A percentile compares a stretch with the other conserved stretches of the same genome.
Conservation (phyloP, 306 rosid genomes). For the Boehmeria nivea region DNA sequence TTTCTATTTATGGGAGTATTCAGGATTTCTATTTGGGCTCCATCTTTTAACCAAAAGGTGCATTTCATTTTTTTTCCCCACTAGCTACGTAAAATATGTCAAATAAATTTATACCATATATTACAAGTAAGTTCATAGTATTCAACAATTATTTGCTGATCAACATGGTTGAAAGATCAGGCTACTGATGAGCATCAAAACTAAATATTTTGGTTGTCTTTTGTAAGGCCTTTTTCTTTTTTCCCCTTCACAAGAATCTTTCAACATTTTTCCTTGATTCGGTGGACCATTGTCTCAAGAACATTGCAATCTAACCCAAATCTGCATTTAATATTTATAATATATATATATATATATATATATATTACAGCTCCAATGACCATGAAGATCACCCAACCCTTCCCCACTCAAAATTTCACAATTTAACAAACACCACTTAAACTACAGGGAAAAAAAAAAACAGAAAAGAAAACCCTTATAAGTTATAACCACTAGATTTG, state of each 20-base stretch:
- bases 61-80: no score
- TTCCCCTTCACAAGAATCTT: neutral
- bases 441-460: neutral
- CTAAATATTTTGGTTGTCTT: conserved; percentile 7
- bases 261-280: conserved; percentile 7
- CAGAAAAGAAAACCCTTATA: no score
- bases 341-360: neutral
- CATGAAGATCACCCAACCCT: neutral
- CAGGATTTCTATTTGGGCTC: no score
- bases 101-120: neutral
- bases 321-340: neutral
- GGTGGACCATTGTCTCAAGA: conserved; percentile 23
- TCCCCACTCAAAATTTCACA: neutral
- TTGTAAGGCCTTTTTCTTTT: neutral
- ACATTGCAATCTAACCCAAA: conserved; percentile 6
- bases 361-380: no score
- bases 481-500: no score
- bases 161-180: no score
- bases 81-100: neutral
- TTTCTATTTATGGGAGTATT: no score
- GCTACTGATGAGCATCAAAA: no score
- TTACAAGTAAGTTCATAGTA: neutral
- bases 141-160: no score
- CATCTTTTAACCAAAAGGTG: no score
- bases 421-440: neutral